Base-by-base conservation (phyloP, 2,329 filamentous ascomycete species). In the Beauveria caledonica region DNA sequence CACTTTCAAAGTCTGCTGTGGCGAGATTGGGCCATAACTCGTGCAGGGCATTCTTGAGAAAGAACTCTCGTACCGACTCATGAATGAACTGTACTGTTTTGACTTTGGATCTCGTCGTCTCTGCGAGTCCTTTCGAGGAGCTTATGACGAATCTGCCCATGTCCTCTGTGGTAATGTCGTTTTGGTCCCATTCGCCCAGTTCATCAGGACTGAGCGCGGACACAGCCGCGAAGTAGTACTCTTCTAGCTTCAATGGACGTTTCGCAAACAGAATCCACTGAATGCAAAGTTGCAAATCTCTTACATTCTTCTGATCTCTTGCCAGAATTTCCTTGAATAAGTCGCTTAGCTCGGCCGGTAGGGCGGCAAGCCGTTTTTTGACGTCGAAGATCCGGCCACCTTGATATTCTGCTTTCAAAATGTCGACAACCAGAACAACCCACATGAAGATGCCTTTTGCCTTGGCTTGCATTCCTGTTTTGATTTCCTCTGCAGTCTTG, bases 241-340 rank as follows among this genome's bases (percentile, higher is more conserved):
- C 75, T 1, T 73, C 63, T 0, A 69, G 75, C 0, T 49, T 70
- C 0, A 85, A 60, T 0, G 81, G 78, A 0, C 69, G 63, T 8
- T 67, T 70, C 0, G 83, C 73, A 25, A 76, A 85, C 0, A 86
- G 69, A 0, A 86, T 71, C 78, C 78, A 86, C 21, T 62, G 74
- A 0, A 86, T 62, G 33, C 77, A 83, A 0, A 81, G 63, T 0
- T 74, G 59, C 0, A 85, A 63, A 0, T 74, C 68, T 0, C 77
- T 68, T 51, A 69, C 68, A 5, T 81, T 72, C 0, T 71, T 42
- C 0, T 59, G 19, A 56, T 86, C 81, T 17, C 80, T 73, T 0
- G 61, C 74, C 2, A 86, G 60, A 0, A 86, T 80, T 17, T 80
- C 69, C 3, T 70, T 71, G 62, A 87, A 86, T 0, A 86, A 64